Base-by-base conservation (phyloP, 257 asterid species). In the Striga asiatica region DNA sequence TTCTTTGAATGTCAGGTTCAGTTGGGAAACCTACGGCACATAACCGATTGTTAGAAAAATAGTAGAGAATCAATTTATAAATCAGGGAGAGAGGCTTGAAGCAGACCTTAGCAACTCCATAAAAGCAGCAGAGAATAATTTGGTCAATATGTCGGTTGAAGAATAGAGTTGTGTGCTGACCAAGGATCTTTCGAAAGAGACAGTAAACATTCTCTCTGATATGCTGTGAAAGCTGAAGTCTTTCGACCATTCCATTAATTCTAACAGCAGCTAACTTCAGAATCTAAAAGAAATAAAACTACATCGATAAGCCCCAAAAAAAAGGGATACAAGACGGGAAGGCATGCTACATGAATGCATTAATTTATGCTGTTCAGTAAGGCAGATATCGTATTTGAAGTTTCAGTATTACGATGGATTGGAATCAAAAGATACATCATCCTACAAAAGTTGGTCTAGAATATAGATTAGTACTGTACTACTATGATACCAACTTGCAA, bases 251-350 rank as follows among this genome's bases (percentile, higher is more conserved):
- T 72, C 97, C 97, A 67, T 76, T 92, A 37, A 92, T 92, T 76
- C 99, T 81, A 70, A 92, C 97, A 54, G 99, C 99, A 39, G 99
- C 95, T 72, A 92, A 66, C 81, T 92, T 92, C 43, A 76, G 82
- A 66, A 82, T 88, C 99, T 92, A 49, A 25, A 57, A 47, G 43
- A 61, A 49, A 43, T 21, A 47, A 56, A 29, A 35, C 16, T 39
- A 43, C n/a, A 52, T 21, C 27, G 39, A 22, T 25, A 25, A 24
- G 56, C 16, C 22, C 45, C 57, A 66, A 55, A 49, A 3, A 46
- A n/a, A 28, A 62, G 29, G n/a, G 47, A 37, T 18, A 58, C n/a
- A 37, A 48, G 24, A 6, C 27, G 38, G 13, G 16, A 32, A 37
- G 23, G 29, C 41, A 61, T 25, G 37, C 19, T 28, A 14, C 42